phyloP scores from a whole-genome alignment of 176 grass and related monocot species.

The Carex myosuroides region DNA sequence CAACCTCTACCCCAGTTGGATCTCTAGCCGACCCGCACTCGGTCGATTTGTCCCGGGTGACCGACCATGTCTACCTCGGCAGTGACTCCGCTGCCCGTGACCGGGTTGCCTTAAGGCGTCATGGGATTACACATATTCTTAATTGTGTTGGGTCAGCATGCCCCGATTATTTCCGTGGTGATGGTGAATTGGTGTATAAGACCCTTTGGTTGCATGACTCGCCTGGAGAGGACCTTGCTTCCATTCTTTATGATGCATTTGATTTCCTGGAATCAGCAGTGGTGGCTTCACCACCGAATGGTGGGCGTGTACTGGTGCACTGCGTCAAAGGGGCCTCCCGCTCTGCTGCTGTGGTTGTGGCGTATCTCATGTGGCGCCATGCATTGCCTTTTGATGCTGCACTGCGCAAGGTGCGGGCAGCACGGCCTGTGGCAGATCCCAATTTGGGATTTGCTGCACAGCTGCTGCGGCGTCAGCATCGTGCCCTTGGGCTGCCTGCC shows the following conservation, averaged over 20 bases:
- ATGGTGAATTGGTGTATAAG: constrained; percentile 27
- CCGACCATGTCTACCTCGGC: constrained; percentile 41
- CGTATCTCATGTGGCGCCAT: constrained; percentile 55
- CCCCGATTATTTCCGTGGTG: constrained; percentile 36
- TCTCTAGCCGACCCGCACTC: constrained; percentile 1
- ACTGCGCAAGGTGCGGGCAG: constrained; percentile 29
- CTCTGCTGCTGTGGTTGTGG: constrained; percentile 36
- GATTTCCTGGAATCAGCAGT: constrained; percentile 41
- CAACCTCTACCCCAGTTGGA: neutral
- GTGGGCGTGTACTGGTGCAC: constrained; percentile 41
- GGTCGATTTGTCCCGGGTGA: constrained; percentile 30
- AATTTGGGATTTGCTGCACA: constrained; percentile 52
- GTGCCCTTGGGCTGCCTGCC: constrained; percentile 17
- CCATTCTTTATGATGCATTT: constrained; percentile 45
- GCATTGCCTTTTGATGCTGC: constrained; percentile 32
- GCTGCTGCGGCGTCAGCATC: constrained; percentile 34
- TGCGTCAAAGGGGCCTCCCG: constrained; percentile 38
- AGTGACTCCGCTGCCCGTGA: constrained; percentile 40
- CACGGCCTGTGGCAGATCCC: constrained; percentile 30
- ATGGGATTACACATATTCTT: constrained; percentile 45
- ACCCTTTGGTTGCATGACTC: constrained; percentile 52
- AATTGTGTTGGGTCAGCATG: constrained; percentile 44
- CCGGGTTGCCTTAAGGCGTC: constrained; percentile 31
- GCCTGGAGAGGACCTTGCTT: constrained; percentile 39
- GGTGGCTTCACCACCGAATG: neutral